phyloP scores from a whole-genome alignment of 768 basidiomycete genomes.

The Hypsizygus marmoreus region DNA sequence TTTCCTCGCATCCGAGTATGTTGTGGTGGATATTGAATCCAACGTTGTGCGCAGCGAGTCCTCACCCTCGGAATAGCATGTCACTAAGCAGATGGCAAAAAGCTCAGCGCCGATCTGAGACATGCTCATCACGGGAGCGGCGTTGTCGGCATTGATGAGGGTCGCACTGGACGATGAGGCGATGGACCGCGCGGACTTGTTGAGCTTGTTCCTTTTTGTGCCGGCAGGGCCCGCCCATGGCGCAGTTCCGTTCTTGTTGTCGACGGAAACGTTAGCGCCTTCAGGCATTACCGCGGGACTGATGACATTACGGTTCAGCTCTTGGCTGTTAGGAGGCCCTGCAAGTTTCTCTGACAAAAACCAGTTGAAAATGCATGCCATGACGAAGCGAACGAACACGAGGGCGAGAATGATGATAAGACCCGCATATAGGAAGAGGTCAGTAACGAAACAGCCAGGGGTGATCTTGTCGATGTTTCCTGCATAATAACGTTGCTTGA shows the following conservation, averaged over 20 bases:
- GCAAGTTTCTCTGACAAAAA: conserved; percentile 85
- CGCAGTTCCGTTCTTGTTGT: conserved; percentile 89
- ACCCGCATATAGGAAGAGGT: conserved; percentile 86
- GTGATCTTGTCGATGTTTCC: conserved; percentile 97
- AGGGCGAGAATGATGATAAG: conserved; percentile 90
- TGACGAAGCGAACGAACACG: conserved; percentile 87
- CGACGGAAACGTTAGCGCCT: conserved; percentile 92
- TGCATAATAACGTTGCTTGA: conserved; percentile 83
- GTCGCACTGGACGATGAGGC: conserved; percentile 58
- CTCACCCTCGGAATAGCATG: conserved; percentile 97
- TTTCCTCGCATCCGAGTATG: conserved; percentile 91
- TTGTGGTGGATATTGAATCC: conserved; percentile 89
- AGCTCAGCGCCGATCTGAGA: conserved; percentile 93
- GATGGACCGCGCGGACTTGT: conserved; percentile 50
- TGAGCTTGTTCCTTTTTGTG: conserved; percentile 49
- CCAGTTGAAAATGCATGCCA: conserved; percentile 98
- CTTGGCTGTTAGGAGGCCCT: conserved; percentile 67
- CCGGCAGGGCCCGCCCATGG: conserved; percentile 80
- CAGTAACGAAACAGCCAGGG: conserved; percentile 92
- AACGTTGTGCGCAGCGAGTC: conserved; percentile 89
- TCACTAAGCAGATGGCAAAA: conserved; percentile 93
- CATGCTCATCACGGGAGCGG: conserved; percentile 74
- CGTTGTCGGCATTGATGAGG: conserved; percentile 48
- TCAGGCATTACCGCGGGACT: conserved; percentile 96
- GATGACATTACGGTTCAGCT: conserved; percentile 82